These are phyloP conservation scores for Aquilaria malaccensis DNA, from an alignment of 345 rosid species.

Conservation along the genomic window DNA sequence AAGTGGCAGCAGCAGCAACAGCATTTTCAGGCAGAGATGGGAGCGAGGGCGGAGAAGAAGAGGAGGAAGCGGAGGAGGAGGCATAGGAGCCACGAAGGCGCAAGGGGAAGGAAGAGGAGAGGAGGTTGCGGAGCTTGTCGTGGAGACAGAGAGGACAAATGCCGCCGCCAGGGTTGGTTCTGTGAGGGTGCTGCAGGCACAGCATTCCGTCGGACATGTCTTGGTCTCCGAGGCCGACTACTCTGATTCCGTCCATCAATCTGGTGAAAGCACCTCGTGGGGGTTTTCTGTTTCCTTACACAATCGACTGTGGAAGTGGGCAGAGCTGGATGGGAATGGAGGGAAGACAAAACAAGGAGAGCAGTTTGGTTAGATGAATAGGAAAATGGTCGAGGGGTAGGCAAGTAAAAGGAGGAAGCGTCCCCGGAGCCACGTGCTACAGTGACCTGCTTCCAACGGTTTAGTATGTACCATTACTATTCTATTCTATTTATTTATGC, in stretches of 20 bases:
- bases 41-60: conserved; percentile 28
- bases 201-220: conserved; percentile 72
- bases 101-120: conserved; percentile 69
- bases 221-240: conserved; percentile 33
- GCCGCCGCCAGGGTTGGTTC: conserved; percentile 66
- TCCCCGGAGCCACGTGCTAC: conserved; percentile 47
- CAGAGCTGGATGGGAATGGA: background rate
- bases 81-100: conserved; percentile 25
- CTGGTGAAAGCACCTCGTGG: background rate
- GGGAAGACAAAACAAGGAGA: conserved; percentile 13
- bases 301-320: conserved; percentile 14
- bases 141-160: conserved; percentile 93
- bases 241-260: conserved; percentile 19
- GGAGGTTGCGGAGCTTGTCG: conserved; percentile 86
- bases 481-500: too few species aligned
- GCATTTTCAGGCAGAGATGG: conserved; percentile 64
- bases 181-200: conserved; percentile 60
- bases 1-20: conserved; percentile 10
- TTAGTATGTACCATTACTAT: too few species aligned
- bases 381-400: too few species aligned
- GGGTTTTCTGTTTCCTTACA: conserved; percentile 14
- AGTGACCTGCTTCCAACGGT: conserved; percentile 25
- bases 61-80: conserved; percentile 20
- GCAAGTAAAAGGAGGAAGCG: conserved; percentile 15
- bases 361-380: conserved; percentile 10